Base-by-base conservation (phyloP, 208 protist genomes). In the Trichomonas gallinae region DNA sequence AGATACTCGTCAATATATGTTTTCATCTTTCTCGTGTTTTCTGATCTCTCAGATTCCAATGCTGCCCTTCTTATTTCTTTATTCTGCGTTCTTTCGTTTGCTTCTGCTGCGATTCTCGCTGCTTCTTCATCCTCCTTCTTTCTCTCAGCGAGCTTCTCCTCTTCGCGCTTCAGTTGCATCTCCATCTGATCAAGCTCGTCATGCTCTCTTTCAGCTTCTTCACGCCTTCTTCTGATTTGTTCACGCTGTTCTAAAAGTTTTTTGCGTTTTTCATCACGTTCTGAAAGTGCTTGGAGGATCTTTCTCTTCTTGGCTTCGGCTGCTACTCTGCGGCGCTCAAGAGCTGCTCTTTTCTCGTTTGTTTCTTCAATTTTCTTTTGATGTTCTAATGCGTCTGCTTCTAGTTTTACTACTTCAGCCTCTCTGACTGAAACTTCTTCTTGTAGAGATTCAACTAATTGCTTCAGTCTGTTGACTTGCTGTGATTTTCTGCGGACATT, bases 341-440 rank as follows among this genome's bases (percentile, higher is more conserved):
- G 21, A n/a, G 83, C 83, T 44, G 83, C 83, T 46, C 83, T 42
- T 15, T 40, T 34, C 40, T 89, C 40, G 83, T 89, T 89, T 46
- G 83, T 89, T 89, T 89, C 83, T 89, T 89, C 83, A 26, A 89
- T 89, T 15, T 89, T 89, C 40, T 89, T 89, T 46, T 89, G 83
- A 89, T 89, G 83, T 15, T 89, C 83, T 15, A 89, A 34, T 48
- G 83, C 83, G 17, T 34, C 83, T 8, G 38, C 31, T 89, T 89
- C 83, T 8, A 89, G 83, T 89, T 89, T 89, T 6, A 89, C 40
- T 0, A 89, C 83, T 46, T 89, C 83, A 46, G 31, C 38, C 40
- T 89, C 83, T 44, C 83, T 44, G 0, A 40, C 38, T 31, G 38
- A 44, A 26, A 89, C 83, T 26, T 89, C 83, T 26, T 89, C 83